Base-by-base conservation (phyloP, 164 flowering plant species). In the Protea cynaroides region DNA sequence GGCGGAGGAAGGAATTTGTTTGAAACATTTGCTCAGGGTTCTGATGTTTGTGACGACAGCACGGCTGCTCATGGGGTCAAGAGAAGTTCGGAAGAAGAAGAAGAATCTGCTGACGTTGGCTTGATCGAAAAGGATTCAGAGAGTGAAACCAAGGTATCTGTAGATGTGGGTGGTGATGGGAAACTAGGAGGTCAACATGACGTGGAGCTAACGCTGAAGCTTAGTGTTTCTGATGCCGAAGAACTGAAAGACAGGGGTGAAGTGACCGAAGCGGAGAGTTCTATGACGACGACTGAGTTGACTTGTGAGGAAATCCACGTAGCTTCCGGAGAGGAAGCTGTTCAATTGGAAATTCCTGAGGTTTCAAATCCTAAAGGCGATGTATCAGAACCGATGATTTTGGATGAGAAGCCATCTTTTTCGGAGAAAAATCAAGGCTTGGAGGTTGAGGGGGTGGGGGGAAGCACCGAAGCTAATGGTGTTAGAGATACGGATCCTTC, bases 311-410 rank as follows among this genome's bases (percentile, higher is more conserved):
- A 61, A 43, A 55, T 25, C 21, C 59, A 61, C 11, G 64, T 38
- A 38, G 44, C 40, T 15, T 58, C 7, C 25, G 70, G 40, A 38
- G 70, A 24, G 43, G 24, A 51, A 60, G 59, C 25, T 24, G 29
- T 7, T 12, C n/a, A 12, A 13, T 14, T 54, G 59, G 64, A 43
- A 29, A 52, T 2, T 12, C 21, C 46, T 19, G 57, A 54, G 49
- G 49, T 52, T 52, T 38, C 13, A 0, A 34, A 43, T n/a, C 14
- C 10, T 1, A 43, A 22, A n/a, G 53, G 23, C 7, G 69, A 37
- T 52, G 63, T 23, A 38, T 11, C 24, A 21, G 24, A 4, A 15
- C 24, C 23, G 7, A 47, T 37, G 37, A n/a, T 13, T 50, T 59
- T 37, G 13, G 64, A 25, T 40, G 63, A 7, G 36, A 23, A 38